Evolutionary conservation across 1,284 basidiomycete species (phyloP), one percentile per base, ranked within the genome.

Genomic region (Thecaphora thlaspeos): DNA sequence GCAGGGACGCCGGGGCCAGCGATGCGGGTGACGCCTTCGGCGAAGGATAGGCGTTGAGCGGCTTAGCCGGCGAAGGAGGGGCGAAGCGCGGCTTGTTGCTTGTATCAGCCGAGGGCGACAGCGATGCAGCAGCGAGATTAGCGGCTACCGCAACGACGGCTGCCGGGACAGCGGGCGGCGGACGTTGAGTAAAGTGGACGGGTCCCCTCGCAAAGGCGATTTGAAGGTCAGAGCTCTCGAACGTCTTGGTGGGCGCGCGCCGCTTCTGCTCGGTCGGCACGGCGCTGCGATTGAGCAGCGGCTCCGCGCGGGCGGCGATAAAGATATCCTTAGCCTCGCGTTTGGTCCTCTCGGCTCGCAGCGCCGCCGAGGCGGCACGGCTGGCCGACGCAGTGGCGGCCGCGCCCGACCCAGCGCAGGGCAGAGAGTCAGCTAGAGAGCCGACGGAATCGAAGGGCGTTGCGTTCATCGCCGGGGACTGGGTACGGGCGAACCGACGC

Each of bases 141-240:
- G 26, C 3, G 30, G 26, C 17, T 48, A 51, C 10, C 49, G 46
- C 41, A 49, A 39, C 3, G 58, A 55, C 10, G 52, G 47, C 28
- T 44, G 15, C 19, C 15, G 12, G 19, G 48, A 28, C 19, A 48
- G 17, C 15, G 48, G 45, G 43, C 51, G 47, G 50, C 22, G 39
- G 40, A 11, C 61, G 61, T 41, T 58, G 58, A 41, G 54, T 53
- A 8, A 71, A 46, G 7, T 62, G 50, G 26, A 72, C 61, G 4
- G 70, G 68, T 12, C 68, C 70, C 49, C 66, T 68, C 12, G 70
- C 68, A 38, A 72, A 70, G 2, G 67, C 65, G 22, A 72, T 70
- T 43, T 72, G 61, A 15, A 70, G 59, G 32, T 70, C 65, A 1
- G 58, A 59, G 3, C 46, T 46, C 19, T 70, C 50, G 50, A 61